phyloP scores from a whole-genome alignment of 2,329 filamentous ascomycete genomes.

The Teratosphaeria destructans region DNA sequence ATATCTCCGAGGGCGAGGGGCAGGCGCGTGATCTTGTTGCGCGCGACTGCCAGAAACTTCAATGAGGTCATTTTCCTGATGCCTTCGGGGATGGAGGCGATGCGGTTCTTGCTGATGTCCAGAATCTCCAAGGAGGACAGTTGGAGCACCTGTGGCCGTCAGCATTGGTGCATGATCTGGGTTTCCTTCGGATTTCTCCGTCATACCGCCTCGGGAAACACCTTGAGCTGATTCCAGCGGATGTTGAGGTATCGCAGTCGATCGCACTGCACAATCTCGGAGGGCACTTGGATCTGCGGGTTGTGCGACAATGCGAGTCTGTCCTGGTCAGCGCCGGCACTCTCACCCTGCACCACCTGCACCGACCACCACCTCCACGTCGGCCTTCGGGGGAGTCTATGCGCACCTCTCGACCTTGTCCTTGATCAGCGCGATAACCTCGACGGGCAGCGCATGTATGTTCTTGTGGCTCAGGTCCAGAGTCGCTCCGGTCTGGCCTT shows the following conservation, averaged over 20 bases:
- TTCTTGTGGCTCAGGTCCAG: slow-evolving; percentile 68
- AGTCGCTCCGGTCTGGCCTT: slow-evolving; percentile 52
- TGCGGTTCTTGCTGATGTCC: slow-evolving; percentile 81
- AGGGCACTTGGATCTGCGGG: slow-evolving; percentile 57
- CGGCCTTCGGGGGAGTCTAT: neutral
- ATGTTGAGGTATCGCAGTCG: slow-evolving; percentile 73
- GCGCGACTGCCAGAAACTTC: slow-evolving; percentile 79
- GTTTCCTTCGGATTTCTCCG: neutral
- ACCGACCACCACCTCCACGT: neutral
- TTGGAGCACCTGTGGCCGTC: slow-evolving; percentile 60
- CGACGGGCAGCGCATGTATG: slow-evolving; percentile 60
- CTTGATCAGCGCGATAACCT: slow-evolving; percentile 65
- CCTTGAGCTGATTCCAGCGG: slow-evolving; percentile 60
- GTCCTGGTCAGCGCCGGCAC: slow-evolving; percentile 4
- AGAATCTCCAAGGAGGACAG: slow-evolving; percentile 82
- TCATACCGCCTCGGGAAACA: slow-evolving; percentile 56
- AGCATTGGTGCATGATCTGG: slow-evolving; percentile 6
- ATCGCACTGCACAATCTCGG: slow-evolving; percentile 63
- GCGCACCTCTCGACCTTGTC: slow-evolving; percentile 59
- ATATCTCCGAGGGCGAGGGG: slow-evolving; percentile 81
- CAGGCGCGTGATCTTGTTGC: slow-evolving; percentile 76
- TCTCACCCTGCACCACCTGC: neutral
- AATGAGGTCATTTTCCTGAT: slow-evolving; percentile 73
- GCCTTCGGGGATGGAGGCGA: slow-evolving; percentile 65
- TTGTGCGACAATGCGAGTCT: slow-evolving; percentile 78